Evolutionary conservation across 2,329 filamentous ascomycete species (phyloP).

Genomic region (Botrytis paeoniae): DNA sequence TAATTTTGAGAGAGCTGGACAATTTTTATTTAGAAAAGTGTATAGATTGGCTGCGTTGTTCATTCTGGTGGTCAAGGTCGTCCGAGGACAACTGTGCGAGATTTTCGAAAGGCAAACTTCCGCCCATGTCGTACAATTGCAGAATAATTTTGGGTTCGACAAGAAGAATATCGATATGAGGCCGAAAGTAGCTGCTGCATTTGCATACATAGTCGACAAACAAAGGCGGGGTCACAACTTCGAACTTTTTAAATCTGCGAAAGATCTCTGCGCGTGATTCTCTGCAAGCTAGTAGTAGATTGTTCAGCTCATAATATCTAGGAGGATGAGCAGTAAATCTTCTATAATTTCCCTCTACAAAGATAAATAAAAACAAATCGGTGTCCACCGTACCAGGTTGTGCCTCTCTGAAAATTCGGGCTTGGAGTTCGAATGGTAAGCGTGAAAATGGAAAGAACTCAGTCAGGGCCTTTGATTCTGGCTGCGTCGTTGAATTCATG

Average conservation of each 20-base stretch:
- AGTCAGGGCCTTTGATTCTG: background rate
- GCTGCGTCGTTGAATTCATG: background rate
- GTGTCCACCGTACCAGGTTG: background rate
- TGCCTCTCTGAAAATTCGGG: background rate
- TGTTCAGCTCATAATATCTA: background rate
- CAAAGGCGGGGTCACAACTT: background rate
- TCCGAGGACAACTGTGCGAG: background rate
- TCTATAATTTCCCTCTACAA: no score
- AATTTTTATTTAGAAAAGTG: background rate
- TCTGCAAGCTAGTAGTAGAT: background rate
- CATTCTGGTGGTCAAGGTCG: rapidly evolving
- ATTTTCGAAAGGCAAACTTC: background rate
- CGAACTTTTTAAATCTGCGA: background rate
- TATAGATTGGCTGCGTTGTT: background rate
- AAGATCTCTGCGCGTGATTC: background rate
- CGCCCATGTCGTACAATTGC: background rate
- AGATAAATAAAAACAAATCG: no score
- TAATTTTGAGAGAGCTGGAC: background rate
- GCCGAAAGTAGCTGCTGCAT: background rate
- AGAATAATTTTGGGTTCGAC: rapidly evolving
- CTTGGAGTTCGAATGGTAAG: background rate
- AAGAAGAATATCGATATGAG: background rate
- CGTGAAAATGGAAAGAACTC: background rate
- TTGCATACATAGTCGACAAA: rapidly evolving
- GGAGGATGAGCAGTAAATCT: no score